phyloP scores from a whole-genome alignment of 1,139 yeast species.

The Pichia terricola region DNA sequence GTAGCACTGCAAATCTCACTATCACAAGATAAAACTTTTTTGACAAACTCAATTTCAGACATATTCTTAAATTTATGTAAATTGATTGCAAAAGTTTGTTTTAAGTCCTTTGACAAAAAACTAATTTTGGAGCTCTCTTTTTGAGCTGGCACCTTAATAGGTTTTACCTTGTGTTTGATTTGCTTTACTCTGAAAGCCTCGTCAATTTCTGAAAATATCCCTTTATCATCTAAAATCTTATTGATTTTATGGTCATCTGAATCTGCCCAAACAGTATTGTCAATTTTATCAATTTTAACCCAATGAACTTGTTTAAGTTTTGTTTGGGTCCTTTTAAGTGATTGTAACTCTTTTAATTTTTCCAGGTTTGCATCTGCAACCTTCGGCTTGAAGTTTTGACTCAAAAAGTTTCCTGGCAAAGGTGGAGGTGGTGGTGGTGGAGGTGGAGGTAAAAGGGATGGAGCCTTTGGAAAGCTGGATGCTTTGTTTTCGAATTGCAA shows the following conservation, averaged over 20 bases:
- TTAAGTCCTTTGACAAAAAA: slow-evolving; percentile 58
- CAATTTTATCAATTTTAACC: slow-evolving; percentile 69
- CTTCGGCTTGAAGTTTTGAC: background rate
- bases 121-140: slow-evolving; percentile 34
- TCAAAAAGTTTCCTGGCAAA: background rate
- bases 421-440: slow-evolving; percentile 3
- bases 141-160: background rate
- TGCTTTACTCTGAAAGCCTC: slow-evolving; percentile 62
- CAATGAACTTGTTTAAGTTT: slow-evolving; percentile 90
- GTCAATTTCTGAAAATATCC: slow-evolving; percentile 74
- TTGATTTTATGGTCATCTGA: slow-evolving; percentile 37
- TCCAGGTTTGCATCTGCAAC: slow-evolving; percentile 12
- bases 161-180: slow-evolving; percentile 14
- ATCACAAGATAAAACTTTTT: slow-evolving; percentile 56
- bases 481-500: background rate
- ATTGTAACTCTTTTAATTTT: slow-evolving; percentile 7
- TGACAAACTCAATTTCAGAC: slow-evolving; percentile 47
- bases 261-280: slow-evolving; percentile 77
- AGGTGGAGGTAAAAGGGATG: slow-evolving; percentile 2
- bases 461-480: background rate
- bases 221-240: slow-evolving; percentile 51
- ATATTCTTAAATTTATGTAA: slow-evolving; percentile 50
- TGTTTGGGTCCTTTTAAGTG: slow-evolving; percentile 41
- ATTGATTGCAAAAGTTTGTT: slow-evolving; percentile 75
- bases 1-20: slow-evolving; percentile 41